A percentile compares a stretch with the other conserved stretches of the same genome.
Conservation (phyloP, 192 early-diverging fungal genomes). For the Jimgerdemannia lactiflua region DNA sequence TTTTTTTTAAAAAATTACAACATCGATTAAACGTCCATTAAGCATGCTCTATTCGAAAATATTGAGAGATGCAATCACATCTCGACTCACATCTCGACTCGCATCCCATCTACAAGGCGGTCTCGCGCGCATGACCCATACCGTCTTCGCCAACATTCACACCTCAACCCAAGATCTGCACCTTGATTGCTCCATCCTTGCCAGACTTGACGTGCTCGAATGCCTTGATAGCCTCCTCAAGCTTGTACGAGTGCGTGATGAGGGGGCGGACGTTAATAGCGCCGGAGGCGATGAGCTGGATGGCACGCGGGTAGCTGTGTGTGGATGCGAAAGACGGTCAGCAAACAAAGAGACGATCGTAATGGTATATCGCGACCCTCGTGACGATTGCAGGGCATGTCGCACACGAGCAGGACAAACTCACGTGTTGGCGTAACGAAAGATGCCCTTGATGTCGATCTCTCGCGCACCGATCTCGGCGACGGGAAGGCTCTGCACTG, state of each 20-base stretch:
- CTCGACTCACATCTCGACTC: too few species aligned
- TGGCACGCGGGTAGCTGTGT: conserved; percentile 26
- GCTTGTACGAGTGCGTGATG: conserved; percentile 35
- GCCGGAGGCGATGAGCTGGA: conserved; percentile 32
- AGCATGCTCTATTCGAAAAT: too few species aligned
- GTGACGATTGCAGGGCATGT: background rate
- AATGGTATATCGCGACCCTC: background rate
- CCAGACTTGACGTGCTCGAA: conserved; percentile 35
- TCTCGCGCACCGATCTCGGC: conserved; percentile 29
- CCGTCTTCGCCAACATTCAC: background rate
- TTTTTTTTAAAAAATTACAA: too few species aligned
- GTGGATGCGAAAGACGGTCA: background rate
- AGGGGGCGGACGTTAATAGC: conserved; percentile 35
- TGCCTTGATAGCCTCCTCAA: conserved; percentile 33
- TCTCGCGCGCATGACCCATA: too few species aligned
- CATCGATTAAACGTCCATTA: too few species aligned
- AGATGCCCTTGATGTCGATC: conserved; percentile 35
- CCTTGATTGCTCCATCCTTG: conserved; percentile 37
- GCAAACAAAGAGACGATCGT: background rate
- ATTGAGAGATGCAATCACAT: too few species aligned
- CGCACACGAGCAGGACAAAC: background rate
- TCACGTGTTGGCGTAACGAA: conserved; percentile 36
- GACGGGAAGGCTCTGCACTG: conserved; percentile 28
- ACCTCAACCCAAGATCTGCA: conserved; percentile 26
- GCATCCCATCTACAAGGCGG: too few species aligned